Percentiles rank a stretch among this genome's conserved stretches.
These are phyloP conservation scores for Isatis tinctoria DNA, from an alignment of 345 rosid species.

Conservation along the genomic window DNA sequence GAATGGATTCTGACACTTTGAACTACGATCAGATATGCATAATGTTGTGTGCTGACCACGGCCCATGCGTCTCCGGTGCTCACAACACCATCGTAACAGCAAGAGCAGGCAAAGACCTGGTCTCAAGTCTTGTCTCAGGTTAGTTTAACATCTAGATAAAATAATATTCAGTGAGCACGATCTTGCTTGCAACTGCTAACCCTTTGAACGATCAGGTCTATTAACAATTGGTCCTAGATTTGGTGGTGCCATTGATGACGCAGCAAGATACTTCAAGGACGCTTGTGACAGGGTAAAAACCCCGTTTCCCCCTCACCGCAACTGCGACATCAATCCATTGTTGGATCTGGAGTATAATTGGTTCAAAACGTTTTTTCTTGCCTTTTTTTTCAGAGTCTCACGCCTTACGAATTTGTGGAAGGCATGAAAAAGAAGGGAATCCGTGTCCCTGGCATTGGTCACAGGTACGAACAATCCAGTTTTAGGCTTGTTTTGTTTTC, in stretches of 20 bases:
- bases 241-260: constrained; percentile 98
- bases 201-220: constrained; percentile 54
- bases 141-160: not conserved
- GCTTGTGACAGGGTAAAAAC: constrained; percentile 75
- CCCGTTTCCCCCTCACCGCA: not conserved
- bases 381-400: constrained; percentile 50
- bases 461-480: constrained; percentile 50
- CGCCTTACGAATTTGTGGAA: constrained; percentile 93
- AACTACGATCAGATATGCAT: constrained; percentile 71
- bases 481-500: not conserved
- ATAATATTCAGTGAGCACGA: not conserved
- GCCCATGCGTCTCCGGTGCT: constrained; percentile 97
- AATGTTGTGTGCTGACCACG: constrained; percentile 96
- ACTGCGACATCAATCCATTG: not conserved
- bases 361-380: not conserved
- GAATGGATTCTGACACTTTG: not conserved
- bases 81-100: constrained; percentile 97
- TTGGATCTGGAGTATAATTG: constrained; percentile 7
- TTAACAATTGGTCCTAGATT: constrained; percentile 96
- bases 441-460: constrained; percentile 97
- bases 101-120: constrained; percentile 98
- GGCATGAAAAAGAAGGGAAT: constrained; percentile 97
- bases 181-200: not conserved
- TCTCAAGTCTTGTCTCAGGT: constrained; percentile 95
- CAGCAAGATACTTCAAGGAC: constrained; percentile 96